phyloP scores from a whole-genome alignment of 768 basidiomycete genomes.

The Wakefieldia striispora region DNA sequence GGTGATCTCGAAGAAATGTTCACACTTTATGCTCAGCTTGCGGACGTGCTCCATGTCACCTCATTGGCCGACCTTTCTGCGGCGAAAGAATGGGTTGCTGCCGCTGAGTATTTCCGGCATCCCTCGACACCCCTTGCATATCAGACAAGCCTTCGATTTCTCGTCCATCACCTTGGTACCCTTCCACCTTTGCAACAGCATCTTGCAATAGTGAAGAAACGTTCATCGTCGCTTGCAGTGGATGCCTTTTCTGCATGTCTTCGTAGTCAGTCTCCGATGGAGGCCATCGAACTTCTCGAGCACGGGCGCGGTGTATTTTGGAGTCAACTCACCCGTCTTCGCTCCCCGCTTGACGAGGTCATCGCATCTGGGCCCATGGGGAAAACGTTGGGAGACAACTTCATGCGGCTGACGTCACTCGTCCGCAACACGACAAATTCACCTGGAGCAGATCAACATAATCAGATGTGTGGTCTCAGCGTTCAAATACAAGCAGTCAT shows the following conservation, averaged over 20 bases:
- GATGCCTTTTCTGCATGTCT: conserved; percentile 16
- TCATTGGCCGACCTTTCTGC: too few species aligned
- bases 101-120: too few species aligned
- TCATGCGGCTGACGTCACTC: conserved; percentile 4
- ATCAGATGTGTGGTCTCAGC: background rate
- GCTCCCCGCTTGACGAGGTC: too few species aligned
- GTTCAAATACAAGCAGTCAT: conserved; percentile 3
- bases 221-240: background rate
- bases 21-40: too few species aligned
- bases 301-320: conserved; percentile 3
- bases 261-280: conserved; percentile 4
- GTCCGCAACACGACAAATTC: background rate
- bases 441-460: background rate
- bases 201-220: background rate
- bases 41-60: too few species aligned
- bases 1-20: too few species aligned
- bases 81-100: too few species aligned
- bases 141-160: background rate
- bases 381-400: background rate
- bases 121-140: too few species aligned
- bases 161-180: background rate
- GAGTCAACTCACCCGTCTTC: too few species aligned
- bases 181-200: background rate
- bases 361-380: background rate
- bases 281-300: conserved; percentile 26